Evolutionary conservation across 2,329 filamentous ascomycete genomes (phyloP).

Genomic region (Didymella sp.): DNA sequence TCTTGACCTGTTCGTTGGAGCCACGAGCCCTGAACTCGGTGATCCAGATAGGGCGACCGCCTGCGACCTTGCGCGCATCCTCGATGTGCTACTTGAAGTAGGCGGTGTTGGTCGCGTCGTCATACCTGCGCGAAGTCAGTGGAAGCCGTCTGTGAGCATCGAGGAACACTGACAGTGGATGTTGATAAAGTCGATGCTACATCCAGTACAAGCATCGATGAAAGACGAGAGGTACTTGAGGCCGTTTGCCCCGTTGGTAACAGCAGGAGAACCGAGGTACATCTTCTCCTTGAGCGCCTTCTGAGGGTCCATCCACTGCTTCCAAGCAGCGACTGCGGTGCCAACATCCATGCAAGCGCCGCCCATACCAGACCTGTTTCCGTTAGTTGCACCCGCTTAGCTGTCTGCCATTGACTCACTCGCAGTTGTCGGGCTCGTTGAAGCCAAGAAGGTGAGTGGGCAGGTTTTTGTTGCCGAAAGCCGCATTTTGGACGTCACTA

Average conservation of each 20-base stretch:
- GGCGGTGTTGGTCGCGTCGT: constrained; percentile 25
- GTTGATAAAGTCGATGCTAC: constrained; percentile 45
- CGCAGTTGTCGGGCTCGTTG: constrained; percentile 47
- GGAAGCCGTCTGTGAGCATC: too few species aligned
- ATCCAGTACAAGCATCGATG: constrained; percentile 36
- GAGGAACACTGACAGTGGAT: constrained; percentile 38
- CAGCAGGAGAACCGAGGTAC: constrained; percentile 41
- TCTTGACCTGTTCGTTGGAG: constrained; percentile 23
- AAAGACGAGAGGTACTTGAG: constrained; percentile 39
- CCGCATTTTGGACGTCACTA: constrained; percentile 21
- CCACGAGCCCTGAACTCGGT: constrained; percentile 43
- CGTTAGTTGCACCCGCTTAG: too few species aligned
- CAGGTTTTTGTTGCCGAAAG: neutral
- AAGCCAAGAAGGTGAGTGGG: constrained; percentile 39
- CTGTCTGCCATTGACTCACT: too few species aligned
- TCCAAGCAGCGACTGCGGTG: constrained; percentile 24
- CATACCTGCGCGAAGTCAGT: constrained; percentile 29
- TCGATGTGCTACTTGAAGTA: constrained; percentile 49
- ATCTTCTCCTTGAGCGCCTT: constrained; percentile 25
- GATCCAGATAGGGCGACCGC: constrained; percentile 55
- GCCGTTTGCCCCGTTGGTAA: constrained; percentile 39
- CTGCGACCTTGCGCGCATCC: constrained; percentile 53
- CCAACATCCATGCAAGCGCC: constrained; percentile 35
- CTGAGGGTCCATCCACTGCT: constrained; percentile 30
- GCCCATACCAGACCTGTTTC: constrained; percentile 18